Evolutionary conservation across 495 filamentous ascomycete genomes (phyloP), one percentile per base, ranked within the genome.

Genomic region (Penicillium roqueforti): DNA sequence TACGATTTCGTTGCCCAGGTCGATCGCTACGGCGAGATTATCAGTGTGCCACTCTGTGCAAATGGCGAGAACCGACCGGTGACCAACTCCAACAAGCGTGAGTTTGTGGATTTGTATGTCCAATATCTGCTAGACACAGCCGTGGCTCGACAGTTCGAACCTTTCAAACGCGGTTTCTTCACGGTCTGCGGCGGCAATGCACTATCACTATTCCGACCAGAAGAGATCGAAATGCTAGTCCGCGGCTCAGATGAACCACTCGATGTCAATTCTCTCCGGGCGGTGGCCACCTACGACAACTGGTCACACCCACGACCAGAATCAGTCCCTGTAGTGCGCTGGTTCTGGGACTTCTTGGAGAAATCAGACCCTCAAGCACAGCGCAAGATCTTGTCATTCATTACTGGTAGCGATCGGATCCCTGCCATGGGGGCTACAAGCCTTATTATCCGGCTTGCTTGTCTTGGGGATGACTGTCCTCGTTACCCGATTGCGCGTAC

Each of bases 141-240:
- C 1, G 87, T 97, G 14, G 70, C 80, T 49, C 78, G 89, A 41
- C 92, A 97, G 62, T 97, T 92, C 53, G 92, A 96, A 69, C 92
- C 92, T 10, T 97, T 97, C 77, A 95, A 92, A 67, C 83, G 92
- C 40, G 92, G 92, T 4, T 97, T 97, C 68, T 97, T 88, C 71
- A 95, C 88, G 3, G 91, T 97, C 36, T 95, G 91, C 66, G 88
- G 87, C 28, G 89, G 91, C 20, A 95, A 95, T 67, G 92, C 91
- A 14, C 74, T 96, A 20, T 89, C 87, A 3, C 78, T 97, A 10
- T 96, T 97, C 66, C 83, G 90, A n/a, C 87, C 92, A 2, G 92
- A 97, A 68, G 92, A 97, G 66, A 95, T 97, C 55, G 92, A 97
- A 63, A 77, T 96, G 4, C 79, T 96, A 3, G 79, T 97, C 13